phyloP scores from a whole-genome alignment of 768 basidiomycete genomes.

The Chalciporus piperatus region DNA sequence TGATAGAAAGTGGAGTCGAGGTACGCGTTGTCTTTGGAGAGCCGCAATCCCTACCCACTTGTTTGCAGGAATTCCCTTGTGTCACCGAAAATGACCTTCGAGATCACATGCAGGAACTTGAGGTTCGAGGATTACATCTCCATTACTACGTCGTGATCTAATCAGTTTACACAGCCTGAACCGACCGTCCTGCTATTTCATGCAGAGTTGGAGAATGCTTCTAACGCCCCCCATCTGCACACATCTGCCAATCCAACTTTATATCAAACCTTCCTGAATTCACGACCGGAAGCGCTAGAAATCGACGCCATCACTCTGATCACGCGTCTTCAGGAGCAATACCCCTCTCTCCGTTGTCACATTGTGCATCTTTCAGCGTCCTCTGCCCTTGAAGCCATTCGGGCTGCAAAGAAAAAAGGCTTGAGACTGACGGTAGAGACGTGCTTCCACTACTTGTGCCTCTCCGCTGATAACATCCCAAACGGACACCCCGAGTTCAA shows the following conservation, averaged over 20 bases:
- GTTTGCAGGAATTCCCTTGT: conserved; percentile 82
- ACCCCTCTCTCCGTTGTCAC: conserved; percentile 76
- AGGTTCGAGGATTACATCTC: conserved; percentile 42
- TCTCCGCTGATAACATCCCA: conserved; percentile 71
- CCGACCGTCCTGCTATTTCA: conserved; percentile 84
- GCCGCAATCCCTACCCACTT: conserved; percentile 6
- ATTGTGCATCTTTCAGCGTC: conserved; percentile 95
- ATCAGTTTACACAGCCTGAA: conserved; percentile 45
- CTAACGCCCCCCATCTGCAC: conserved; percentile 12
- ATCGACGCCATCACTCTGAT: conserved; percentile 79
- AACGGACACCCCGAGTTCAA: conserved; percentile 83
- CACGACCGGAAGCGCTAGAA: conserved; percentile 82
- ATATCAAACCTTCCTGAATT: conserved; percentile 82
- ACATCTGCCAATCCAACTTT: conserved; percentile 42
- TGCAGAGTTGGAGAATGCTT: conserved; percentile 69
- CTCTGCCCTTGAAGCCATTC: conserved; percentile 72
- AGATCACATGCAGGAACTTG: conserved; percentile 67
- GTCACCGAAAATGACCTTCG: conserved; percentile 70
- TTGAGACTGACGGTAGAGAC: conserved; percentile 89
- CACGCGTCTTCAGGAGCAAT: conserved; percentile 55
- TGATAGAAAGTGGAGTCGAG: conserved; percentile 94
- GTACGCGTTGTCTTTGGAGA: conserved; percentile 38
- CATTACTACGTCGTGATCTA: conserved; percentile 3
- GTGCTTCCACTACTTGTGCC: conserved; percentile 93
- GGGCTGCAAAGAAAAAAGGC: conserved; percentile 60